phyloP scores from a whole-genome alignment of 2,329 filamentous ascomycete genomes.

The Exserohilum rostratum region DNA sequence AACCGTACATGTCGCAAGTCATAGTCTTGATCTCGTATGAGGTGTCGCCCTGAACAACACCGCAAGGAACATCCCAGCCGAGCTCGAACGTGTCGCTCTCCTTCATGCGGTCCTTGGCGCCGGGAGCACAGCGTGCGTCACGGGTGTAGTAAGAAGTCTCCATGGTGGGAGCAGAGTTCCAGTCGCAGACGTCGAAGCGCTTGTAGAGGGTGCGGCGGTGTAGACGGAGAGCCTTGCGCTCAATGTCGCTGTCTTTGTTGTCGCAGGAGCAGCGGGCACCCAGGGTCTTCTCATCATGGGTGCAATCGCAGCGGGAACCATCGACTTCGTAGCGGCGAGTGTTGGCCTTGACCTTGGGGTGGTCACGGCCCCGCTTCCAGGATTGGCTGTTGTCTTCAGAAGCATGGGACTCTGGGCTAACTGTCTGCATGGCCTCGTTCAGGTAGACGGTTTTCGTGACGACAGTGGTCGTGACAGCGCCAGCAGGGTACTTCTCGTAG shows the following conservation, averaged over 20 bases:
- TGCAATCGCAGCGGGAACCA: constrained; percentile 40
- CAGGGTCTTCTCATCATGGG: constrained; percentile 22
- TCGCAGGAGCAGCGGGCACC: constrained; percentile 34
- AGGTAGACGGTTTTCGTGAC: constrained; percentile 11
- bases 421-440: constrained; percentile 8
- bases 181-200: constrained; percentile 43
- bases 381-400: constrained; percentile 6
- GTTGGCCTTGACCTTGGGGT: constrained; percentile 18
- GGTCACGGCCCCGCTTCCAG: constrained; percentile 5
- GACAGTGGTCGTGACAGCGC: constrained; percentile 12
- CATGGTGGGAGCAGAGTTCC: constrained; percentile 50
- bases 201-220: constrained; percentile 40
- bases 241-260: constrained; percentile 27
- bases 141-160: constrained; percentile 49
- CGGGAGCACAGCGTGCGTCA: constrained; percentile 47
- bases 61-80: constrained; percentile 46
- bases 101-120: constrained; percentile 31
- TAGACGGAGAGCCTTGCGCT: constrained; percentile 42
- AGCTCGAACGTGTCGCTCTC: constrained; percentile 47
- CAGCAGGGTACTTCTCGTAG: constrained; percentile 2
- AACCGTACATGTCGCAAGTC: constrained; percentile 35
- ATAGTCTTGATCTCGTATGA: constrained; percentile 53
- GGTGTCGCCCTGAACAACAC: constrained; percentile 52
- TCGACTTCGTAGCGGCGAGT: constrained; percentile 34
- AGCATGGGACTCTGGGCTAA: constrained; percentile 10